Base-by-base conservation (phyloP, 1,139 yeast genomes). In the Saccharomyces hybrid region DNA sequence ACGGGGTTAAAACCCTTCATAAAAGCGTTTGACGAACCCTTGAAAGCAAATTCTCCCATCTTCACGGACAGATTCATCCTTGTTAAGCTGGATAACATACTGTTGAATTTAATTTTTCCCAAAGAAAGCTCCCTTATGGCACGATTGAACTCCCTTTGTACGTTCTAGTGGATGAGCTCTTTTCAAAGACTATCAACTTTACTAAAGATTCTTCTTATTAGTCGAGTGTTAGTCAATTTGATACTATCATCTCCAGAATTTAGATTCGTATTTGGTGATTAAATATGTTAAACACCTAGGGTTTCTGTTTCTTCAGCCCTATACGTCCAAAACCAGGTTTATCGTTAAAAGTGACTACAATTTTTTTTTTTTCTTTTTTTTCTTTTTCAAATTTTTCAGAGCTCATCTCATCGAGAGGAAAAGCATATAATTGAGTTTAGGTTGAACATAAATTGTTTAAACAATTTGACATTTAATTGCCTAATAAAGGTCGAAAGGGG, bases 381-480 rank as follows among this genome's bases (percentile, higher is more conserved):
- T 38, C 9, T 38, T 38, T 38, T 38, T n/a, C 9, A 38, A 38
- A 38, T 38, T 38, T 38, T 38, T 38, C 44, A 38, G 5, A 19
- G 44, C 44, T 38, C 44, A 38, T 38, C 44, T 38, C 44, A 38
- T 38, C 44, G 44, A 38, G 44, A 9, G 44, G 26, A 19, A 38
- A 16, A 5, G 42, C 25, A 38, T 38, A 38, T 6, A 38, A 8
- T 38, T 3, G 19, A 11, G 9, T 38, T 38, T 13, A 16, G 5
- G 11, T 38, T 2, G 19, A 38, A 5, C 19, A 23, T 38, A 7
- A 23, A 11, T 19, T 25, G 3, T 38, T 16, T 34, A 8, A 1
- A 16, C 2, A 6, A 32, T n/a, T 38, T 38, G 25, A 9, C 44
- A 16, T 19, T 38, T 38, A 8, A 9, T 11, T 9, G 44, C 44